Conservation (phyloP, 2,329 filamentous ascomycete genomes). For the Trichoderma atroviride region DNA sequence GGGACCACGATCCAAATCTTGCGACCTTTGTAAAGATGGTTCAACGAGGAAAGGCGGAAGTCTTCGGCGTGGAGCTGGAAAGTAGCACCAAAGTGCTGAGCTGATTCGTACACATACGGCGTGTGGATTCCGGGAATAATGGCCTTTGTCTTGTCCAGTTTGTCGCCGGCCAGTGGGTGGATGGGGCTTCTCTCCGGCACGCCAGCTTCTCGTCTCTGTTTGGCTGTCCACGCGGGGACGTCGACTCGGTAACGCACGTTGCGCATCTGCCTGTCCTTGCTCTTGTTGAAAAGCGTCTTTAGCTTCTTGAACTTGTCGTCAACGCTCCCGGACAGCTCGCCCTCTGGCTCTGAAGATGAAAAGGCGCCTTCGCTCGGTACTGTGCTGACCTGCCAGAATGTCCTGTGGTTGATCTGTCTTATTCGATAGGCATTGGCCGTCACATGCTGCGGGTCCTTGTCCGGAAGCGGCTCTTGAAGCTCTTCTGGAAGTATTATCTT, state of each 20-base stretch:
- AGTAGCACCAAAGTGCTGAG: conserved; percentile 43
- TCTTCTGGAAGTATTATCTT: conserved; percentile 42
- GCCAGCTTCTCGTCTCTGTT: conserved; percentile 41
- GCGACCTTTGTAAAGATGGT: conserved; percentile 45
- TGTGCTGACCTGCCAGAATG: conserved; percentile 44
- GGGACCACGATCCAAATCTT: conserved; percentile 47
- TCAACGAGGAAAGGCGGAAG: conserved; percentile 44
- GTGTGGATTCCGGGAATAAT: conserved; percentile 46
- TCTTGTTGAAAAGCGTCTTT: conserved; percentile 42
- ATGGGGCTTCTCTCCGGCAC: conserved; percentile 44
- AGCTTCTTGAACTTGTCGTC: conserved; percentile 39
- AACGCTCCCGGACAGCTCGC: conserved; percentile 34
- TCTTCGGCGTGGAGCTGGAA: conserved; percentile 48
- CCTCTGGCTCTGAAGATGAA: conserved; percentile 32
- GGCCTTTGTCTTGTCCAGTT: conserved; percentile 42
- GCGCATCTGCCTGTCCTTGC: conserved; percentile 42
- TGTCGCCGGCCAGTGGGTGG: conserved; percentile 43
- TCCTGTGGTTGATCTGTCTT: conserved; percentile 40
- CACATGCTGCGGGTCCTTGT: conserved; percentile 37
- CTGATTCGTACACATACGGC: conserved; percentile 47
- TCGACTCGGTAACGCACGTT: conserved; percentile 44
- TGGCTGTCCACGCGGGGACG: conserved; percentile 44
- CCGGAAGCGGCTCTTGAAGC: conserved; percentile 39
- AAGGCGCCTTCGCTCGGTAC: conserved; percentile 41
- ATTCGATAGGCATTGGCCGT: conserved; percentile 44